Evolutionary conservation across 2,329 filamentous ascomycete genomes (phyloP).

Genomic region (Botrytis elliptica): DNA sequence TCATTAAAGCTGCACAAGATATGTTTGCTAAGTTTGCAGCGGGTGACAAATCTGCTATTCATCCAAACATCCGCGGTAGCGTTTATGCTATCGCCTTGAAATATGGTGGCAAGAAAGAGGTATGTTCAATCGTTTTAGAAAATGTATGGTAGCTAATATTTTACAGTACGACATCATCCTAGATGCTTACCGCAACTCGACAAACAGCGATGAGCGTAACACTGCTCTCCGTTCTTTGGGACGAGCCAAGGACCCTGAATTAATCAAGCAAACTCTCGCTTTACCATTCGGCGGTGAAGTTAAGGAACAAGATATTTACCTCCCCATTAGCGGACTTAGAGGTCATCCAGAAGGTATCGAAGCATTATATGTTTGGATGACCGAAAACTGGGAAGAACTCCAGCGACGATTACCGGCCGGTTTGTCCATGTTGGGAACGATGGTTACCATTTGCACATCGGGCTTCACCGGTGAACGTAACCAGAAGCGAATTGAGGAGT

Average conservation of each 20-base stretch:
- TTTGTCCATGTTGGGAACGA: slow-evolving; percentile 78
- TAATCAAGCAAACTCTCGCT: slow-evolving; percentile 77
- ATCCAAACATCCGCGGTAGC: slow-evolving; percentile 85
- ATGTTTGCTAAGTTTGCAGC: slow-evolving; percentile 85
- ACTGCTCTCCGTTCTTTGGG: slow-evolving; percentile 83
- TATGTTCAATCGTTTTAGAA: slow-evolving; percentile 40
- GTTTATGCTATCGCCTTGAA: slow-evolving; percentile 84
- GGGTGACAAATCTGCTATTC: slow-evolving; percentile 78
- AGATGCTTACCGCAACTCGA: slow-evolving; percentile 71
- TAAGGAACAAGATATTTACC: slow-evolving; percentile 92
- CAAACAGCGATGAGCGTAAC: slow-evolving; percentile 85
- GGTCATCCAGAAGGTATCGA: slow-evolving; percentile 75
- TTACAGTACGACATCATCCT: slow-evolving; percentile 71
- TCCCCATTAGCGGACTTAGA: slow-evolving; percentile 77
- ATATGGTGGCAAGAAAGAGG: slow-evolving; percentile 81
- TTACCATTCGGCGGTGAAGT: slow-evolving; percentile 77
- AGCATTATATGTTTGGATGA: slow-evolving; percentile 80
- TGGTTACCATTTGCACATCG: slow-evolving; percentile 79
- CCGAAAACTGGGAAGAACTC: slow-evolving; percentile 83
- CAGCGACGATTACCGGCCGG: slow-evolving; percentile 80
- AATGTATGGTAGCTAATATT: slow-evolving; percentile 24
- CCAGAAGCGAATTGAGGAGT: slow-evolving; percentile 70
- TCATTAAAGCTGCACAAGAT: slow-evolving; percentile 78
- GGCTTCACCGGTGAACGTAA: slow-evolving; percentile 78
- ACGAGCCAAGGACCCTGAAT: slow-evolving; percentile 70